Evolutionary conservation across 805 yeast genomes (phyloP).

Genomic region (Kregervanrija pseudodelftensis): DNA sequence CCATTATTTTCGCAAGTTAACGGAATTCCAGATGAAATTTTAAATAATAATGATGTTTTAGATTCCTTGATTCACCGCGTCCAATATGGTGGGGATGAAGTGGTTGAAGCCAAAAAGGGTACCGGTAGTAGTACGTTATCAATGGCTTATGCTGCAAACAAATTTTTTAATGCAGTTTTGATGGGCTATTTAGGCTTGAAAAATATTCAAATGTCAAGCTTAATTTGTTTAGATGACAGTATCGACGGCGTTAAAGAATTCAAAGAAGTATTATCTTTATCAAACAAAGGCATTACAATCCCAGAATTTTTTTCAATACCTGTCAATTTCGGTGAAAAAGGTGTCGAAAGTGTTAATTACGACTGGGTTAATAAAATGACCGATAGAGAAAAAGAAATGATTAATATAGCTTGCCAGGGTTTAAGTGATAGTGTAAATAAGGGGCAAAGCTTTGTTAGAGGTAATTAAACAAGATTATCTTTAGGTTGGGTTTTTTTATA

Average conservation of each 20-base stretch:
- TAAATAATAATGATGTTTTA: slow-evolving; percentile 29
- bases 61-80: slow-evolving; percentile 73
- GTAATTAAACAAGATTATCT: too few species aligned
- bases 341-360: slow-evolving; percentile 50
- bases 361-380: slow-evolving; percentile 42
- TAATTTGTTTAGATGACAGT: slow-evolving; percentile 44
- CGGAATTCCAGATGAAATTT: slow-evolving; percentile 23
- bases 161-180: slow-evolving; percentile 52
- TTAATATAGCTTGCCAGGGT: slow-evolving; percentile 33
- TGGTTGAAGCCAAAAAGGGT: slow-evolving; percentile 88
- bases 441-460: too few species aligned
- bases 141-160: slow-evolving; percentile 89
- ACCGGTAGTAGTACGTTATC: slow-evolving; percentile 91
- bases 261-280: slow-evolving; percentile 23
- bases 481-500: too few species aligned
- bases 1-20: slow-evolving; percentile 58
- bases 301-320: slow-evolving; percentile 49
- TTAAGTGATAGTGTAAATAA: too few species aligned
- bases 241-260: slow-evolving; percentile 49
- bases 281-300: slow-evolving; percentile 20
- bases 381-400: slow-evolving; percentile 47
- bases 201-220: slow-evolving; percentile 58
- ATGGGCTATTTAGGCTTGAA: slow-evolving; percentile 28
- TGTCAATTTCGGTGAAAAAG: slow-evolving; percentile 44
- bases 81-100: slow-evolving; percentile 96